Evolutionary conservation across 2,329 filamentous ascomycete species (phyloP).

Genomic region (Colletotrichum shisoi): DNA sequence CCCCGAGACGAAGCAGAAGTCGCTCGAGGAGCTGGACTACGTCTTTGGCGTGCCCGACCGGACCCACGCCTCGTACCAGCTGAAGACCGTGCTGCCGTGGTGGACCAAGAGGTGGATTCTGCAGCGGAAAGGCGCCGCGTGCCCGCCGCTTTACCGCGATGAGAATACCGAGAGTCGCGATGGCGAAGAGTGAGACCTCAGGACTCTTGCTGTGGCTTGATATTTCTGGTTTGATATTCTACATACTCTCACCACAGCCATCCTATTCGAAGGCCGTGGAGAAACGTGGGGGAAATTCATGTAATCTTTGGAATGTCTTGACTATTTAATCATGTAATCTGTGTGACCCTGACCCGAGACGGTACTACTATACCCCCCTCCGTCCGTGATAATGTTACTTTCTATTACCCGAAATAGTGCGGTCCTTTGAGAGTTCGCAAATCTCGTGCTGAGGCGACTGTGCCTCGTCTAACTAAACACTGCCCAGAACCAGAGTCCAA

Average conservation of each 20-base stretch:
- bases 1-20: constrained; percentile 61
- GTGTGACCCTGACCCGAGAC: not conserved
- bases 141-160: constrained; percentile 45
- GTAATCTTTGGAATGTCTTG: no score
- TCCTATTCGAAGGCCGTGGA: fast-evolving
- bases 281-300: not conserved
- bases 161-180: constrained; percentile 1
- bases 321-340: not conserved
- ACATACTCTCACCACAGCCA: not conserved
- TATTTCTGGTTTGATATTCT: no score
- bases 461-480: not conserved
- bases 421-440: no score
- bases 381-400: not conserved
- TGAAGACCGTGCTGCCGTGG: constrained; percentile 65
- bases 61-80: constrained; percentile 65
- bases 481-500: no score
- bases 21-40: constrained; percentile 65
- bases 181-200: not conserved
- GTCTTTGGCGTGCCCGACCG: constrained; percentile 67
- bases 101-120: constrained; percentile 68
- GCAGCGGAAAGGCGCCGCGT: constrained; percentile 51
- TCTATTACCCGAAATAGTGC: not conserved
- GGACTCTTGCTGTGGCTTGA: no score
- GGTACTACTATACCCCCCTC: constrained; percentile 14
- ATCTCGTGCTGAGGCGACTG: no score